phyloP scores from a whole-genome alignment of 495 filamentous ascomycete genomes.

The Glonium stellatum region DNA sequence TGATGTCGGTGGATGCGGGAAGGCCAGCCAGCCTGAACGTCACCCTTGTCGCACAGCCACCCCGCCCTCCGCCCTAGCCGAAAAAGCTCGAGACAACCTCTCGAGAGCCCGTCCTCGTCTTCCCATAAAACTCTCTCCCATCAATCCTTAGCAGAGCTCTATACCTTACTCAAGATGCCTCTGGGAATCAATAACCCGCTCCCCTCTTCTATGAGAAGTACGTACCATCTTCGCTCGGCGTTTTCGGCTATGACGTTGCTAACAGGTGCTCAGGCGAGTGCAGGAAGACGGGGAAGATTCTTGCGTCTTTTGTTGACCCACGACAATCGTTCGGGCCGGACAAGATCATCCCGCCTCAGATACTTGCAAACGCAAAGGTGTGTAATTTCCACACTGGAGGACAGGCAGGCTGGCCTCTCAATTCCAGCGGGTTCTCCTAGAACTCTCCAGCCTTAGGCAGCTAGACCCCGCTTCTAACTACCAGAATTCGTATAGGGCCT shows the following conservation, averaged over 20 bases:
- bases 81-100: background rate
- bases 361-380: constrained; percentile 89
- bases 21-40: no score
- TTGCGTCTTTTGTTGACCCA: constrained; percentile 91
- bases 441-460: background rate
- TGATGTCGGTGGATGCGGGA: no score
- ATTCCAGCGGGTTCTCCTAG: no score
- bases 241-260: constrained; percentile 21
- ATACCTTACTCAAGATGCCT: constrained; percentile 29
- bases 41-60: background rate
- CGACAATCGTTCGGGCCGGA: constrained; percentile 91
- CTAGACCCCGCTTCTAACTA: background rate
- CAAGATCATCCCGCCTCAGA: constrained; percentile 89
- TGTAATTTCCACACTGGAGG: constrained; percentile 20
- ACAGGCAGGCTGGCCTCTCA: no score
- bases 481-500: constrained; percentile 56
- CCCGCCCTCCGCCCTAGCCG: background rate
- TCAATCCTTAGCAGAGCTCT: background rate
- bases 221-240: constrained; percentile 27
- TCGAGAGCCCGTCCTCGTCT: background rate
- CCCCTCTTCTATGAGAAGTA: constrained; percentile 59
- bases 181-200: constrained; percentile 64
- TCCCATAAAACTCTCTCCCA: background rate
- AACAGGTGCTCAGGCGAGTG: constrained; percentile 34
- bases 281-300: constrained; percentile 63